Conservation (phyloP, 805 yeast species). For the Ogataea saltuana region DNA sequence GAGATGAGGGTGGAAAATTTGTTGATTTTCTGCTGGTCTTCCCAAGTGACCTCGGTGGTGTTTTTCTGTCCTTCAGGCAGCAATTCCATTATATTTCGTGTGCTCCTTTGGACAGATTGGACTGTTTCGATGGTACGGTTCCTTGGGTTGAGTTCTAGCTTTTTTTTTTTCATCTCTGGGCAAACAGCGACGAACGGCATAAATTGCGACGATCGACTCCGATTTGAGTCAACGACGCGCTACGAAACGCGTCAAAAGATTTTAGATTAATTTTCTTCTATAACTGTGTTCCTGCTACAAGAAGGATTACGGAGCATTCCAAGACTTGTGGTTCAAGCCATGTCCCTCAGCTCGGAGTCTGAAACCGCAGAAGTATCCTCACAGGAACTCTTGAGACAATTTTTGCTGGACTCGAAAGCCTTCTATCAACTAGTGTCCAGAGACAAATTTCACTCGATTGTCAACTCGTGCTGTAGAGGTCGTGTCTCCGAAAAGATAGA, state of each 20-base stretch:
- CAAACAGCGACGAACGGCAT: background rate
- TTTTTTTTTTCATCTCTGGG: background rate
- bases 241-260: background rate
- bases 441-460: conserved; percentile 19
- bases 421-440: conserved; percentile 25
- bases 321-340: no score
- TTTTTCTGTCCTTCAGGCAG: conserved; percentile 58
- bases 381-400: conserved; percentile 26
- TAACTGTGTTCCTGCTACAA: no score
- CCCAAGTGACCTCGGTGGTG: conserved; percentile 67
- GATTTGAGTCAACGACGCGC: no score
- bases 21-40: conserved; percentile 88
- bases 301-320: no score
- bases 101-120: background rate
- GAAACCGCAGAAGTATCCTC: conserved; percentile 15
- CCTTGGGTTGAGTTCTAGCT: no score
- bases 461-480: conserved; percentile 13
- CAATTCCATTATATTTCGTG: conserved; percentile 29
- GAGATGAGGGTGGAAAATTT: conserved; percentile 80
- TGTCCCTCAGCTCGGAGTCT: background rate
- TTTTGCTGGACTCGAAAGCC: conserved; percentile 25
- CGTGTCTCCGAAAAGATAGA: conserved; percentile 7
- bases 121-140: no score
- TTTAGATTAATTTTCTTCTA: no score
- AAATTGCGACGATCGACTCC: conserved; percentile 2